Evolutionary conservation across 1,284 basidiomycete species (phyloP), one percentile per base, ranked within the genome.

Genomic region (Trametes hirsuta): DNA sequence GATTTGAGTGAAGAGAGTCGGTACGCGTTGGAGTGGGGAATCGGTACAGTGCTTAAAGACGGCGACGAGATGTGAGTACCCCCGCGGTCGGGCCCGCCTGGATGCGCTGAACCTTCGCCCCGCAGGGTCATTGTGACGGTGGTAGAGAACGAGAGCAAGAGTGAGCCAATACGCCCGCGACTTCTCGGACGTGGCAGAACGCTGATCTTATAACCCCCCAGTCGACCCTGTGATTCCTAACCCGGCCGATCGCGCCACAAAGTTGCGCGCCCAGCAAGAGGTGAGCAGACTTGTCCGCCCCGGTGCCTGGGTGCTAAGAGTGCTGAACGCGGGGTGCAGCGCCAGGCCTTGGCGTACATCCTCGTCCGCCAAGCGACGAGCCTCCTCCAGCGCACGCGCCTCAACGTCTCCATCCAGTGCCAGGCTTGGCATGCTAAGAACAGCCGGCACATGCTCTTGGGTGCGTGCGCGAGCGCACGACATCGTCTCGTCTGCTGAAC

Each of bases 341-440:
- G 95, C 47, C 94, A 97, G 83, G 92, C 88, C 1, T 80, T 94
- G 51, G 89, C 94, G 1, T 92, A 95, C 58, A 89, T 95, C 47
- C 88, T 96, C 24, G 85, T 91, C 49, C 88, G 93, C 55, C 95
- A 98, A 76, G 94, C 91, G 2, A 96, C 92, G 0, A 84, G 89
- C 14, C 81, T 98, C 15, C 82, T 99, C 30, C 94, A 97, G 73
- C 89, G 97, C 34, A 98, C 97, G 0, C 84, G 84, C 59, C 79
- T 98, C 48, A 88, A 96, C 66, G 92, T 97, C 34, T 88, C 86
- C 0, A 87, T 98, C 44, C 84, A 87, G 1, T 98, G 96, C 74
- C 95, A 98, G 76, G 95, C 96, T 21, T 90, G 97, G 84, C 96
- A 98, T 69, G 93, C 94, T 24, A 97, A 96, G 80, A 97, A 97